Evolutionary conservation across 2,329 filamentous ascomycete genomes (phyloP).

Genomic region (Aureobasidium sp.): DNA sequence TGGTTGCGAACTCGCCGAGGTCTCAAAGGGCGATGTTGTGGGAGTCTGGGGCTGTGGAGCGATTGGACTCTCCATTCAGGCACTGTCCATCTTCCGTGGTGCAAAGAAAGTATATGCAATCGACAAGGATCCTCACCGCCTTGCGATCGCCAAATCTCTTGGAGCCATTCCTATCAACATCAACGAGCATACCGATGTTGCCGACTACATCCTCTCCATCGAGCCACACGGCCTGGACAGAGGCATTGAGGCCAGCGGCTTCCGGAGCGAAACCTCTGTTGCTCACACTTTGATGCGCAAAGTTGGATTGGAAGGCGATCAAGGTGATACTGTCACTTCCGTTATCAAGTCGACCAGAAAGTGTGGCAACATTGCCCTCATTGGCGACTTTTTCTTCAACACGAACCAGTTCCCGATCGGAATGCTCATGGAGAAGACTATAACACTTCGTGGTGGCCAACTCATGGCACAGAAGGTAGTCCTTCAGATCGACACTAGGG

Average conservation of each 20-base stretch:
- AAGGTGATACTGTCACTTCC: slow-evolving; percentile 1
- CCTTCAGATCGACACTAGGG: no score
- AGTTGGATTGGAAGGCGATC: slow-evolving; percentile 12
- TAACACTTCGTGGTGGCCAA: slow-evolving; percentile 15
- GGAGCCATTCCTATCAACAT: slow-evolving; percentile 20
- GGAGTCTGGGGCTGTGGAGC: slow-evolving; percentile 45
- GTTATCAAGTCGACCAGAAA: slow-evolving; percentile 17
- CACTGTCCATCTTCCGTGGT: slow-evolving; percentile 76
- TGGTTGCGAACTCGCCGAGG: slow-evolving; percentile 35
- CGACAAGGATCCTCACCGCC: slow-evolving; percentile 28
- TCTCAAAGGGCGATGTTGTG: slow-evolving; percentile 39
- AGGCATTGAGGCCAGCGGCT: slow-evolving; percentile 15
- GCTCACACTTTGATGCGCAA: slow-evolving; percentile 8
- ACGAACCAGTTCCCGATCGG: slow-evolving; percentile 16
- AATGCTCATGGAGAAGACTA: slow-evolving; percentile 18
- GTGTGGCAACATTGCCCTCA: slow-evolving; percentile 17
- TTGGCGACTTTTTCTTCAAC: slow-evolving; percentile 18
- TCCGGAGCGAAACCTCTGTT: slow-evolving; percentile 1
- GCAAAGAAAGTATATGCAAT: slow-evolving; percentile 59
- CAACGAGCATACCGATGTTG: not conserved
- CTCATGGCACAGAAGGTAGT: slow-evolving; percentile 17
- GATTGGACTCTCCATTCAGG: slow-evolving; percentile 80
- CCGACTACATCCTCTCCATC: slow-evolving; percentile 5
- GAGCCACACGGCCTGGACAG: slow-evolving; percentile 15
- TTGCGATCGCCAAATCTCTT: slow-evolving; percentile 25